Conservation (phyloP, 2,329 filamentous ascomycete genomes). For the Fusarium sp. region DNA sequence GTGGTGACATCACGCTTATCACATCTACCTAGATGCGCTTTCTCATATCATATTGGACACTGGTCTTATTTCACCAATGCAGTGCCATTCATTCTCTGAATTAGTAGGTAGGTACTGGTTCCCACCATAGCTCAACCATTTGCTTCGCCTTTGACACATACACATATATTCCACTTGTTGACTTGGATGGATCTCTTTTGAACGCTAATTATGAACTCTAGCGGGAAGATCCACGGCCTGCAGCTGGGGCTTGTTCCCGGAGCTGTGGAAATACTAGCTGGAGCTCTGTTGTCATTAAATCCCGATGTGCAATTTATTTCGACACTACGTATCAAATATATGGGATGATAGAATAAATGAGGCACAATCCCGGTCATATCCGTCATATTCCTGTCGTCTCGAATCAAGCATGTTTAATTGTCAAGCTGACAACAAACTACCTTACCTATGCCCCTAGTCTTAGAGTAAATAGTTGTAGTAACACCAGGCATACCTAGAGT, state of each 20-base stretch:
- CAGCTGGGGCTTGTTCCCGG: not conserved
- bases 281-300: not conserved
- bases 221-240: conserved; percentile 22
- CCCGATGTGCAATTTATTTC: conserved; percentile 15
- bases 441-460: not conserved
- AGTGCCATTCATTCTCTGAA: not conserved
- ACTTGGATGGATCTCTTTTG: not conserved
- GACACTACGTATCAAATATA: not conserved
- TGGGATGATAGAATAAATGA: conserved; percentile 7
- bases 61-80: not conserved
- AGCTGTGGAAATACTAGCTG: not conserved
- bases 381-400: not conserved
- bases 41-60: not conserved
- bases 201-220: conserved; percentile 15
- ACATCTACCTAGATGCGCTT: not conserved
- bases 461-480: not conserved
- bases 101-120: not conserved
- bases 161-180: not conserved
- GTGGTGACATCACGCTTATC: conserved; percentile 31
- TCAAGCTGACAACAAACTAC: not conserved
- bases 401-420: not conserved
- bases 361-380: not conserved
- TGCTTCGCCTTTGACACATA: not conserved
- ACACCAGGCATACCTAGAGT: too few species aligned
- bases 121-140: not conserved